Evolutionary conservation across 2,329 filamentous ascomycete species (phyloP).

Genomic region (Aspergillus sp.): DNA sequence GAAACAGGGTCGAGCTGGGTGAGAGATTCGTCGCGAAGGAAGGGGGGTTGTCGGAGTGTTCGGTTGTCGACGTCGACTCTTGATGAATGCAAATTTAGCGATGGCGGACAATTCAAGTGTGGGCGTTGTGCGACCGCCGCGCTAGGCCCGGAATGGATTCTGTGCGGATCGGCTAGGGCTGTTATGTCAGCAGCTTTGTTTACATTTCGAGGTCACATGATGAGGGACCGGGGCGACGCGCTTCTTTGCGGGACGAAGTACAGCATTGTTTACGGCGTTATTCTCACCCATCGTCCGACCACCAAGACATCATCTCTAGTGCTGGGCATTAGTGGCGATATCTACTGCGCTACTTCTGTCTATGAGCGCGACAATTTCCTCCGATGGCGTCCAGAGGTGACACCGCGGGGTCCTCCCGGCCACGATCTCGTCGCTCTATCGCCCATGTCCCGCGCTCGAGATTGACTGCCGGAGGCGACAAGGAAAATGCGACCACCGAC

Average conservation of each 20-base stretch:
- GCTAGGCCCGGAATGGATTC: constrained; percentile 39
- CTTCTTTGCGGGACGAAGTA: constrained; percentile 8
- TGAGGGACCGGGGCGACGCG: constrained; percentile 35
- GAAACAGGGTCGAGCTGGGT: constrained; percentile 43
- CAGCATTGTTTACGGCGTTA: constrained; percentile 12
- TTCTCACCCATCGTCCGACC: neutral
- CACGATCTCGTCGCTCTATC: constrained; percentile 70
- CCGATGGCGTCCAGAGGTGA: constrained; percentile 43
- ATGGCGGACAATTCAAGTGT: constrained; percentile 43
- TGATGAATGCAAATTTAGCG: constrained; percentile 46
- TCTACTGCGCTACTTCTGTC: neutral
- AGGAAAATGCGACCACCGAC: constrained; percentile 78
- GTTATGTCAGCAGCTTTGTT: constrained; percentile 43
- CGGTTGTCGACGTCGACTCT: constrained; percentile 44
- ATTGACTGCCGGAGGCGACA: constrained; percentile 59
- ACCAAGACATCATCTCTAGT: neutral
- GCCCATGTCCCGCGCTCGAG: constrained; percentile 61
- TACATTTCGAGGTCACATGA: constrained; percentile 43
- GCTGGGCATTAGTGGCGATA: neutral
- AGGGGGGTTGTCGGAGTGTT: constrained; percentile 35
- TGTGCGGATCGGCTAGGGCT: constrained; percentile 46
- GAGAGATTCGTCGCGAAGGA: constrained; percentile 38
- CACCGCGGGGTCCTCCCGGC: constrained; percentile 37
- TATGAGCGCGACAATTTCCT: constrained; percentile 20
- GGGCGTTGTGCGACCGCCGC: constrained; percentile 36